Evolutionary conservation across 208 protist genomes (phyloP), one percentile per base, ranked within the genome.

Genomic region (Crithidia brevicula): DNA sequence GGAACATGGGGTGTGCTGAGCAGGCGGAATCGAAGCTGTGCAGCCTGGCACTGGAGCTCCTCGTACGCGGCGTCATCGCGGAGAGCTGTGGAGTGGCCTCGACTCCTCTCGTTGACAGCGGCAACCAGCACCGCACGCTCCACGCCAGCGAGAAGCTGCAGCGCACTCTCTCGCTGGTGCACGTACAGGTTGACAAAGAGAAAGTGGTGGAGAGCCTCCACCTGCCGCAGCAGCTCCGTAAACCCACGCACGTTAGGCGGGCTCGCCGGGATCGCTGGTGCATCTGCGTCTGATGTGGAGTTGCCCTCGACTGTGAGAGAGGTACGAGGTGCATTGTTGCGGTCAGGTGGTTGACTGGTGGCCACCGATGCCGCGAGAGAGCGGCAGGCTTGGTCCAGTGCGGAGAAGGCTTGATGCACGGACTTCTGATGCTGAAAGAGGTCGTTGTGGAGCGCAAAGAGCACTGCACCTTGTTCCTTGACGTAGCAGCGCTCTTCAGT

Each of bases 111-210:
- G n/a, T n/a, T n/a, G n/a, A n/a, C 43, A 10, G 27, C 23, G n/a
- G 28, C 57, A 0, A 25, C 49, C 33, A 60, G 27, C n/a, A 78
- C 58, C 18, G 20, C 27, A 10, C 65, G 56, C 40, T 72, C 72
- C 20, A 78, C 65, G 1, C 36, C 60, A 4, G 10, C 20, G 18
- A 79, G 16, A 3, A 79, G 54, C 43, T 45, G 51, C 59, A 79
- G 54, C 9, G 59, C 58, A 42, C 42, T 30, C 40, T 79, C 66
- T 8, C 59, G 73, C 34, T 79, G 67, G 28, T 79, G 66, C 42
- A 68, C 46, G 67, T 74, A 74, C 0, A 79, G 38, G 23, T 74
- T 67, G 15, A 42, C 62, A 16, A 79, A 79, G 33, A 79, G 73
- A 64, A 74, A 79, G 0, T 65, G 40, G 43, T 74, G 62, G 16